These are phyloP conservation scores for Starmerella gropengiesseri DNA, from an alignment of 805 yeast species.

Conservation along the genomic window DNA sequence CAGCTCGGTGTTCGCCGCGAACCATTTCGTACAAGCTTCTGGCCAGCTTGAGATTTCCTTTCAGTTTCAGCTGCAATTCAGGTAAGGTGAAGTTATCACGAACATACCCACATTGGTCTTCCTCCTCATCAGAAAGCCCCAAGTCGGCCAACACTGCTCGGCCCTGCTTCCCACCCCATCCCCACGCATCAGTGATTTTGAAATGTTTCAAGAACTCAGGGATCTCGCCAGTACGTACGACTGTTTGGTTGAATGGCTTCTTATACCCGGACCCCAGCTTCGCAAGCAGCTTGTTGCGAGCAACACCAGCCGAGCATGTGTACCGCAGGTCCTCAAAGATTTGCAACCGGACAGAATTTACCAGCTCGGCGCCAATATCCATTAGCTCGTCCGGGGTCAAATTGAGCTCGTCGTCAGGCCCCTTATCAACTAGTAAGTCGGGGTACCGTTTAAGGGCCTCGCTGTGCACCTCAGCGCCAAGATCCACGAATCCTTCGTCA, in stretches of 20 bases:
- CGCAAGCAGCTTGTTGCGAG: slow-evolving; percentile 64
- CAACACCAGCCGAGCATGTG: slow-evolving; percentile 84
- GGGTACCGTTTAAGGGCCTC: slow-evolving; percentile 41
- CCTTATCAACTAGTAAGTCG: slow-evolving; percentile 9
- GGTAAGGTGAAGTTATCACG: slow-evolving; percentile 10
- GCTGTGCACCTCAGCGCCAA: slow-evolving; percentile 53
- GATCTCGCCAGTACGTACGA: slow-evolving; percentile 43
- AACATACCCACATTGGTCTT: slow-evolving; percentile 34
- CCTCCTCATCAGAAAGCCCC: slow-evolving; percentile 36
- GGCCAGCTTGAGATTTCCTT: slow-evolving; percentile 36
- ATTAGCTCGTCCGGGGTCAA: slow-evolving; percentile 80
- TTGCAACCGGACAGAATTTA: slow-evolving; percentile 42
- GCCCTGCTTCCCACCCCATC: slow-evolving; percentile 86
- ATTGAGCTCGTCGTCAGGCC: slow-evolving; percentile 34
- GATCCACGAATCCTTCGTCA: slow-evolving; percentile 82
- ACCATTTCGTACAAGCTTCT: slow-evolving; percentile 48
- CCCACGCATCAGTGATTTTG: slow-evolving; percentile 67
- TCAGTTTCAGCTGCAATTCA: slow-evolving; percentile 30
- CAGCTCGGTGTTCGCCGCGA: slow-evolving; percentile 49
- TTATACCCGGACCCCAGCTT: slow-evolving; percentile 76
- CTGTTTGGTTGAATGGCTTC: slow-evolving; percentile 82
- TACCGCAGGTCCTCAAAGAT: slow-evolving; percentile 53
- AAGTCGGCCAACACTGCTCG: slow-evolving; percentile 42
- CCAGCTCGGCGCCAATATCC: slow-evolving; percentile 53
- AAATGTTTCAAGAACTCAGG: slow-evolving; percentile 47